Evolutionary conservation across 768 basidiomycete genomes (phyloP).

Genomic region (Mycena epipterygia): DNA sequence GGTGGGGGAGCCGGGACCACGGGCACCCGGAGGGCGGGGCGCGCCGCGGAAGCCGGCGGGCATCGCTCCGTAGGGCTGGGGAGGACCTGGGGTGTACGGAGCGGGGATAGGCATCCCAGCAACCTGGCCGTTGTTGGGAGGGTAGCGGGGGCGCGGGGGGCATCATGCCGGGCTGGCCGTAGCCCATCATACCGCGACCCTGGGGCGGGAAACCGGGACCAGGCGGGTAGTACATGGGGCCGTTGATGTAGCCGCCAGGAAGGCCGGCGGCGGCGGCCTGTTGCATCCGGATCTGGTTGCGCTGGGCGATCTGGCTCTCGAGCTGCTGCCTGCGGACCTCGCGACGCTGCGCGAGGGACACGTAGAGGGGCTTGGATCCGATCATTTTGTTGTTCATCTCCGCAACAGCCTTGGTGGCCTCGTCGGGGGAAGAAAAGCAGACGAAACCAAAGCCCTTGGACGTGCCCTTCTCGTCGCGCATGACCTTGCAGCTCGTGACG

Average conservation of each 20-base stretch:
- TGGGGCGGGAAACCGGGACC: constrained; percentile 87
- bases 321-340: constrained; percentile 98
- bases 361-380: constrained; percentile 97
- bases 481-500: constrained; percentile 99
- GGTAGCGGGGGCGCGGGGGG: constrained; percentile 90
- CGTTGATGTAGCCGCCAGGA: constrained; percentile 86
- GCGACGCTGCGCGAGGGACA: constrained; percentile 97
- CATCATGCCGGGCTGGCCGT: constrained; percentile 88
- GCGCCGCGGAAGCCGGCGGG: constrained; percentile 68
- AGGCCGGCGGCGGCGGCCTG: constrained; percentile 92
- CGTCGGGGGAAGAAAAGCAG: constrained; percentile 98
- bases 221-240: constrained; percentile 90
- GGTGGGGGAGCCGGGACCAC: constrained; percentile 81
- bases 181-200: constrained; percentile 84
- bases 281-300: constrained; percentile 96
- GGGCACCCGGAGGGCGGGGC: constrained; percentile 73
- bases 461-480: constrained; percentile 94
- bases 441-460: constrained; percentile 99
- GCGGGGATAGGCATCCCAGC: constrained; percentile 83
- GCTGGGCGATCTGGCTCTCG: constrained; percentile 98
- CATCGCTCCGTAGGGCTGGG: constrained; percentile 79
- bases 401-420: constrained; percentile 98
- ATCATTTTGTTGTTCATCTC: constrained; percentile 99
- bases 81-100: constrained; percentile 80
- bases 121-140: constrained; percentile 76